Percentiles rank a stretch among this genome's conserved stretches.
These are phyloP conservation scores for Xenoacremonium recifei DNA, from an alignment of 2,329 filamentous ascomycete species.

Conservation along the genomic window DNA sequence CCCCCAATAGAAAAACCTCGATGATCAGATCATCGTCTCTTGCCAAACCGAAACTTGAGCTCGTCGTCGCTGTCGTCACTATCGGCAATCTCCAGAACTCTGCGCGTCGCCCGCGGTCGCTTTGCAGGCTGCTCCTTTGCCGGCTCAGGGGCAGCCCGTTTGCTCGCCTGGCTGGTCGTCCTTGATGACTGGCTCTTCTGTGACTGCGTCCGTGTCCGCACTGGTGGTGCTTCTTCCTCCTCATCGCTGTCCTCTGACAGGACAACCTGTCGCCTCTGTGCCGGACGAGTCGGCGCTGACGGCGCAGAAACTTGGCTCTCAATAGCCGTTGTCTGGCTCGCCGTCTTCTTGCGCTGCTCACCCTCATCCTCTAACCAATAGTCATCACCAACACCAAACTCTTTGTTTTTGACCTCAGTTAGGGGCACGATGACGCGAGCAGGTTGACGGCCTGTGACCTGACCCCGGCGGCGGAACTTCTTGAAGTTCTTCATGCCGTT, in stretches of 20 bases:
- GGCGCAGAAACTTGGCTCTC: slow-evolving; percentile 12
- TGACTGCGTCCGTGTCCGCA: slow-evolving; percentile 27
- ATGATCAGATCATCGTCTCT: slow-evolving; percentile 41
- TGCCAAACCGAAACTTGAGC: slow-evolving; percentile 55
- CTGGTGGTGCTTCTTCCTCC: slow-evolving; percentile 17
- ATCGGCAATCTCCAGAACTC: slow-evolving; percentile 33
- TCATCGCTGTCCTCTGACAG: slow-evolving; percentile 36
- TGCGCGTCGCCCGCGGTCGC: slow-evolving; percentile 33
- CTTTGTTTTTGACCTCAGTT: slow-evolving; percentile 68
- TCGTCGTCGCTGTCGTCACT: slow-evolving; percentile 55
- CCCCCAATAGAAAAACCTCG: slow-evolving; percentile 23
- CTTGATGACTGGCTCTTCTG: slow-evolving; percentile 30
- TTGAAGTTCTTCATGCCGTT: slow-evolving; percentile 97
- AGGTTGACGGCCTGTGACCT: slow-evolving; percentile 39
- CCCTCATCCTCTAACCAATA: slow-evolving; percentile 67
- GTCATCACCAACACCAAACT: slow-evolving; percentile 71
- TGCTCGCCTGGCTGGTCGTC: slow-evolving; percentile 28
- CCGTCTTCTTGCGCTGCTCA: slow-evolving; percentile 27
- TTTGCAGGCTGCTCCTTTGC: slow-evolving; percentile 30
- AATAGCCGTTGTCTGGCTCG: slow-evolving; percentile 22
- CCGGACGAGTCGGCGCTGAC: slow-evolving; percentile 7
- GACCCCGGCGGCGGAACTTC: slow-evolving; percentile 67
- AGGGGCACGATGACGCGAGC: slow-evolving; percentile 65
- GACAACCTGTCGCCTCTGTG: slow-evolving; percentile 22
- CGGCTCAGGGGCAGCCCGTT: slow-evolving; percentile 32